Percentiles rank a stretch among this genome's conserved stretches.
phyloP scores from a whole-genome alignment of 2,329 filamentous ascomycete genomes.

The Alternaria sp. region DNA sequence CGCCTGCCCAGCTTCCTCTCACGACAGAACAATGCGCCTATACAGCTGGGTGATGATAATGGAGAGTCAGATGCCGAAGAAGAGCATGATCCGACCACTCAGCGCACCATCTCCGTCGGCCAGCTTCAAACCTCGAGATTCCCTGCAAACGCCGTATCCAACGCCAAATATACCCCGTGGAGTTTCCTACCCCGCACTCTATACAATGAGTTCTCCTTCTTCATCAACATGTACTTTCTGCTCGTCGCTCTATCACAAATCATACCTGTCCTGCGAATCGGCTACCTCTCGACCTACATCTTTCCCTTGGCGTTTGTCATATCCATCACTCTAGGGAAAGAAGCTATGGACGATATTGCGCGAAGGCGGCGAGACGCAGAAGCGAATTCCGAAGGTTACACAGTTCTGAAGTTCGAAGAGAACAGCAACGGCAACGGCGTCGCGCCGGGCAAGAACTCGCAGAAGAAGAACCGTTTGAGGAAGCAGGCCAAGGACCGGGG shows the following conservation, averaged over 20 bases:
- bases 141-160: slow-evolving; percentile 90
- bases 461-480: slow-evolving; percentile 42
- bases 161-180: slow-evolving; percentile 96
- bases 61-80: slow-evolving; percentile 56
- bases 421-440: slow-evolving; percentile 51
- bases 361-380: slow-evolving; percentile 87
- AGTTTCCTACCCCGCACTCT: slow-evolving; percentile 93
- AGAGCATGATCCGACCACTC: slow-evolving; percentile 68
- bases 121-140: slow-evolving; percentile 77
- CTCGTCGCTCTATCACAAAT: slow-evolving; percentile 93
- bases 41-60: slow-evolving; percentile 33
- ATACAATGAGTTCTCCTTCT: slow-evolving; percentile 99
- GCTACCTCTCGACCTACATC: slow-evolving; percentile 93
- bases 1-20: slow-evolving; percentile 73
- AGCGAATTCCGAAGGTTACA: slow-evolving; percentile 91
- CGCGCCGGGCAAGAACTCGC: slow-evolving; percentile 40
- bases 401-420: slow-evolving; percentile 75
- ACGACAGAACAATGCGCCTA: slow-evolving; percentile 32
- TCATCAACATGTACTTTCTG: slow-evolving; percentile 99
- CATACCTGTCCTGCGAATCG: slow-evolving; percentile 87
- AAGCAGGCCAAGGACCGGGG: slow-evolving; percentile 49
- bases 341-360: slow-evolving; percentile 92
- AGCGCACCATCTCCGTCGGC: slow-evolving; percentile 79
- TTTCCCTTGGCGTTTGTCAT: slow-evolving; percentile 92
- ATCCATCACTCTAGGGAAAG: slow-evolving; percentile 90